Evolutionary conservation across 768 basidiomycete genomes (phyloP).

Genomic region (Cystofilobasidium macerans): DNA sequence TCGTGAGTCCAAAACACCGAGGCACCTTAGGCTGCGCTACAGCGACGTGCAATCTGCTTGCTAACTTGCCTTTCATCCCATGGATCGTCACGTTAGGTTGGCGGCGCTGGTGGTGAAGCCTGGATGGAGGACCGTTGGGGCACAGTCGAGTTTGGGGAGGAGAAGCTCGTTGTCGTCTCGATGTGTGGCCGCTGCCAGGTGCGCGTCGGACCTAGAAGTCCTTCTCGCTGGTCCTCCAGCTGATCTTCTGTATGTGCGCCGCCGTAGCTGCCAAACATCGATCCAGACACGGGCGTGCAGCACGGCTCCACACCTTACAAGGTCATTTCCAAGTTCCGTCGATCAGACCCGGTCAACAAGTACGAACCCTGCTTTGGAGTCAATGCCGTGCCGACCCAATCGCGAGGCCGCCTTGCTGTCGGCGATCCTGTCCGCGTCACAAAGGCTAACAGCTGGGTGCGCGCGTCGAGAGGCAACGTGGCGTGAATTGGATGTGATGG

Average conservation of each 20-base stretch:
- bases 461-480: no score
- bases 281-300: constrained; percentile 11
- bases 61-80: no score
- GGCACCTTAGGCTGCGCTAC: no score
- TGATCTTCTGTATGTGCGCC: background rate
- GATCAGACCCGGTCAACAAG: constrained; percentile 19
- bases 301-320: constrained; percentile 22
- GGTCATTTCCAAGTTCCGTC: constrained; percentile 9
- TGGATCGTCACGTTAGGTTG: no score
- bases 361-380: constrained; percentile 17
- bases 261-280: constrained; percentile 17
- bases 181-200: constrained; percentile 25
- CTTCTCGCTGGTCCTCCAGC: background rate
- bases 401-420: background rate
- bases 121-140: constrained; percentile 24
- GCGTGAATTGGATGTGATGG: no score
- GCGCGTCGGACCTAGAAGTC: background rate
- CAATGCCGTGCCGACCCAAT: constrained; percentile 1
- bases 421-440: no score
- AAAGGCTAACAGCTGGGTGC: no score
- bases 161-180: constrained; percentile 6
- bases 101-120: constrained; percentile 14
- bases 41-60: no score
- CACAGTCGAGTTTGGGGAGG: constrained; percentile 5
- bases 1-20: no score